Evolutionary conservation across 306 rosid species (phyloP).

Genomic region (Purshia tridentata): DNA sequence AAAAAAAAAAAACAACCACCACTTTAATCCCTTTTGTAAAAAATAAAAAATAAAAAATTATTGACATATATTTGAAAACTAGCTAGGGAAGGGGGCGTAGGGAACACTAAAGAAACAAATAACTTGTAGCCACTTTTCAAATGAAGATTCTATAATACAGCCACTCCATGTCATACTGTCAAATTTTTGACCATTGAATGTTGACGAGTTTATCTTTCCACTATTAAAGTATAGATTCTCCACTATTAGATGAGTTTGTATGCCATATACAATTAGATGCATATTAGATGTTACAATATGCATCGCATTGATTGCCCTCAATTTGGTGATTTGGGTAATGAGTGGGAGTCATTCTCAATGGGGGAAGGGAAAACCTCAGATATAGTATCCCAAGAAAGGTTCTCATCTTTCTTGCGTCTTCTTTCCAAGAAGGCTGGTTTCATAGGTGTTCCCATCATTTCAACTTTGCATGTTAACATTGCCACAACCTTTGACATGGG

Average conservation of each 20-base stretch:
- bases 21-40: not conserved
- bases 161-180: no score
- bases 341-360: constrained; percentile 35
- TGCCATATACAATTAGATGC: not conserved
- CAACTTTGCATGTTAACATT: constrained; percentile 58
- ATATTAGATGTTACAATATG: not conserved
- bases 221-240: no score
- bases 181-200: no score
- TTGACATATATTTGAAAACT: not conserved
- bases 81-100: not conserved
- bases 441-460: constrained; percentile 50
- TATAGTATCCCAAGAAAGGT: constrained; percentile 52
- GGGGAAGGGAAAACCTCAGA: constrained; percentile 50
- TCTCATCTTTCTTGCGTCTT: constrained; percentile 43
- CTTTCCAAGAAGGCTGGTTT: constrained; percentile 57
- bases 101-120: not conserved
- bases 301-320: constrained; percentile 6
- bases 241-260: no score
- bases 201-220: no score
- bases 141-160: no score
- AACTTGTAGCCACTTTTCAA: not conserved
- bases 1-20: no score
- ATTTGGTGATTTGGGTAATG: constrained; percentile 26
- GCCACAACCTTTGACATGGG: constrained; percentile 86
- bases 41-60: not conserved